Evolutionary conservation across 257 asterid genomes (phyloP).

Genomic region (Nicotiana sylvestris): DNA sequence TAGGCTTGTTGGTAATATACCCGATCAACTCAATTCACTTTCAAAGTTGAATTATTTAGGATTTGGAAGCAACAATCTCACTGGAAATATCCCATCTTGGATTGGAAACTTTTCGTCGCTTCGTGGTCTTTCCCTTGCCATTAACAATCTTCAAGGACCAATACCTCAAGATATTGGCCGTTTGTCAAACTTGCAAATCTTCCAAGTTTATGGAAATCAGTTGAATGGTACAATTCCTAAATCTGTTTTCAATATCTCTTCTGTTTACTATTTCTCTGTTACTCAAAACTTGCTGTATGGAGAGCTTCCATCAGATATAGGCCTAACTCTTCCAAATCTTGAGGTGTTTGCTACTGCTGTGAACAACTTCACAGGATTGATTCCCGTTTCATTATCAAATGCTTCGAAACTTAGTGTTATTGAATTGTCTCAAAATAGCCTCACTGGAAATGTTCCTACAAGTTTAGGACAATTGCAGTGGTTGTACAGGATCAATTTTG

Average conservation of each 20-base stretch:
- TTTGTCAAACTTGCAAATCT: neutral
- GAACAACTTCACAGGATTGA: constrained; percentile 19
- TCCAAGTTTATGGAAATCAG: constrained; percentile 12
- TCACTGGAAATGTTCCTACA: constrained; percentile 12
- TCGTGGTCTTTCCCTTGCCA: neutral
- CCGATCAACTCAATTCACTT: constrained; percentile 15
- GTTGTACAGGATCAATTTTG: constrained; percentile 14
- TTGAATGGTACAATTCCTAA: constrained; percentile 19
- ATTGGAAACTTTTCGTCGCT: constrained; percentile 23
- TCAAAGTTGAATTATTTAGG: constrained; percentile 8
- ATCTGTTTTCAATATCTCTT: constrained; percentile 17
- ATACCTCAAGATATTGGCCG: constrained; percentile 19
- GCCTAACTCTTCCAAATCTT: constrained; percentile 23
- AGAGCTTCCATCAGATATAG: constrained; percentile 14
- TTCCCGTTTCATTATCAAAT: constrained; percentile 29
- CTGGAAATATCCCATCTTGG: constrained; percentile 23
- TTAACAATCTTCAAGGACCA: constrained; percentile 14
- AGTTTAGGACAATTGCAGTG: constrained; percentile 14
- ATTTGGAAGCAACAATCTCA: constrained; percentile 13
- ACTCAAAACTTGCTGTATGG: constrained; percentile 18
- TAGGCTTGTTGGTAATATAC: constrained; percentile 13
- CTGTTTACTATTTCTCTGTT: constrained; percentile 6
- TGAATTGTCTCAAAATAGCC: constrained; percentile 17
- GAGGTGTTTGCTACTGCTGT: constrained; percentile 13
- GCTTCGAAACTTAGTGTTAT: constrained; percentile 18